Percentiles rank a stretch among this genome's conserved stretches.
Evolutionary conservation across 495 filamentous ascomycete species (phyloP).

Genomic region (Sordaria brevicollis): DNA sequence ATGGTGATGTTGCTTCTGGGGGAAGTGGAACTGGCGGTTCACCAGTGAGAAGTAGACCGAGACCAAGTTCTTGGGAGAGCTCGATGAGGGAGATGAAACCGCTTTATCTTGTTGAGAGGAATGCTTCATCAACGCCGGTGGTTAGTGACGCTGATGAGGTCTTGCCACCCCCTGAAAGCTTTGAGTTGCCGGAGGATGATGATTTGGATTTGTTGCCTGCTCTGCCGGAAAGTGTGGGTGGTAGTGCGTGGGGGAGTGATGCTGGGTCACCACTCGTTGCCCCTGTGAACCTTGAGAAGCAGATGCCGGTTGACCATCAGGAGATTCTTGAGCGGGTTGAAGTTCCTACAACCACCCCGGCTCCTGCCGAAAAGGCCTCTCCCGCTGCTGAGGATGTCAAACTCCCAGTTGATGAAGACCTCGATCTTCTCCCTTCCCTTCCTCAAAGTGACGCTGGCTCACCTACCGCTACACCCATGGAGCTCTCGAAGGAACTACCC

Average conservation of each 20-base stretch:
- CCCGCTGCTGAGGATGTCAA: background rate
- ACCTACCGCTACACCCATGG: background rate
- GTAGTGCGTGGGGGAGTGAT: background rate
- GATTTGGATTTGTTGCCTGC: background rate
- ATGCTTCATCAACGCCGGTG: background rate
- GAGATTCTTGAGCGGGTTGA: background rate
- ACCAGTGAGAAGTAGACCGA: conserved; percentile 19
- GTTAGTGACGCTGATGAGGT: background rate
- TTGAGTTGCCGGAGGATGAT: background rate
- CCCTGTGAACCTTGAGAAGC: background rate
- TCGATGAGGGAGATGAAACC: conserved; percentile 36
- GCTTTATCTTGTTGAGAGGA: conserved; percentile 37
- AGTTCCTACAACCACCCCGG: too few species aligned
- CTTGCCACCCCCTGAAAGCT: background rate
- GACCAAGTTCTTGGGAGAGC: conserved; percentile 42
- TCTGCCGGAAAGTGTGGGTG: background rate
- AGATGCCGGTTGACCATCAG: background rate
- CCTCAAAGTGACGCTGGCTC: background rate
- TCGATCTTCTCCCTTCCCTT: background rate
- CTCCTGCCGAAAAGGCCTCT: background rate
- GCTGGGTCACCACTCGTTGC: background rate
- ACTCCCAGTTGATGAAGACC: background rate
- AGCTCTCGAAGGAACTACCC: background rate
- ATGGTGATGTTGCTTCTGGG: conserved; percentile 5
- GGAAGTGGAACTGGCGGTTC: conserved; percentile 7